phyloP scores from a whole-genome alignment of 2,329 filamentous ascomycete genomes.

The Paecilomyces fulvus region DNA sequence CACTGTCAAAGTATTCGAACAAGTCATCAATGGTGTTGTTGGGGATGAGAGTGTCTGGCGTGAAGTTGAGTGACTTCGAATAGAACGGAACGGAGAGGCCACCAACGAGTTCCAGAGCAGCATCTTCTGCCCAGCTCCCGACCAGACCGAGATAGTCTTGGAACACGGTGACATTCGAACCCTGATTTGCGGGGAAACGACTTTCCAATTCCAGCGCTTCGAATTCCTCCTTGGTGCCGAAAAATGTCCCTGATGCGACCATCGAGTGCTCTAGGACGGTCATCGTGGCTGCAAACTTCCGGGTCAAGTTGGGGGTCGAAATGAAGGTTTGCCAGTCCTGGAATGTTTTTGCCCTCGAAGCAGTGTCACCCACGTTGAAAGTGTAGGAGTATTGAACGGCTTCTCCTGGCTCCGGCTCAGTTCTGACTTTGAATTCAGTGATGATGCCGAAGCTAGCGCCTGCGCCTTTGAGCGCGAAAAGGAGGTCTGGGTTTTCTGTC shows the following conservation, averaged over 20 bases:
- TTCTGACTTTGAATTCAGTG: constrained; percentile 31
- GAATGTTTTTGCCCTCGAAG: constrained; percentile 43
- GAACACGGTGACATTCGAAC: constrained; percentile 14
- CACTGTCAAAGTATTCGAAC: constrained; percentile 46
- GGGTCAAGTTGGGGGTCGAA: constrained; percentile 46
- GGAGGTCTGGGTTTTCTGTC: constrained; percentile 22
- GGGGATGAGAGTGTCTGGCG: constrained; percentile 40
- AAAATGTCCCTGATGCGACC: constrained; percentile 53
- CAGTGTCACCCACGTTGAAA: constrained; percentile 42
- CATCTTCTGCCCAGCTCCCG: constrained; percentile 16
- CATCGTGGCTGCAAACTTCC: constrained; percentile 51
- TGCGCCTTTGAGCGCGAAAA: constrained; percentile 29
- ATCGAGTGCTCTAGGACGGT: constrained; percentile 46
- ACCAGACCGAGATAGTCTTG: constrained; percentile 23
- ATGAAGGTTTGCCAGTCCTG: constrained; percentile 52
- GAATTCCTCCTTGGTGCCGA: constrained; percentile 51
- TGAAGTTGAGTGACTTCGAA: constrained; percentile 50
- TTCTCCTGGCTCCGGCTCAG: constrained; percentile 29
- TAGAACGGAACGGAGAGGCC: constrained; percentile 47
- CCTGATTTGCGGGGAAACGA: constrained; percentile 14
- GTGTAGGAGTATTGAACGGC: constrained; percentile 53
- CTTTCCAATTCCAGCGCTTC: constrained; percentile 26
- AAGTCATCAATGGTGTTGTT: constrained; percentile 39
- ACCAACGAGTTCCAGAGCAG: constrained; percentile 15
- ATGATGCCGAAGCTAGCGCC: constrained; percentile 31